Evolutionary conservation across 2,329 filamentous ascomycete species (phyloP).

Genomic region (Didymella glomerata): DNA sequence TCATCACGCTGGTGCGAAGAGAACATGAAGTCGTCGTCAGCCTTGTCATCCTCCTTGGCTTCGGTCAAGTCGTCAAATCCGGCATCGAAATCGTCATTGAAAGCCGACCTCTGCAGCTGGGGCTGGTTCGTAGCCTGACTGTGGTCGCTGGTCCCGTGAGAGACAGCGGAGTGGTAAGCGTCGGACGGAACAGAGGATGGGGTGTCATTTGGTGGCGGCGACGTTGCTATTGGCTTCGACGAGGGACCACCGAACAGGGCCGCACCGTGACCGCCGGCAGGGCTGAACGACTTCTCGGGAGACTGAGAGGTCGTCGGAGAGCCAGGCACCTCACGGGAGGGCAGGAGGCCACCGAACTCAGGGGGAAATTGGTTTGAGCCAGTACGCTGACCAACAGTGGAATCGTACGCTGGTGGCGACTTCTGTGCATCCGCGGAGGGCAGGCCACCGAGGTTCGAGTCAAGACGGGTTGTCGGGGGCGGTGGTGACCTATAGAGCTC

Average conservation of each 20-base stretch:
- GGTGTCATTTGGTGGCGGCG: conserved; percentile 51
- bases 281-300: conserved; percentile 50
- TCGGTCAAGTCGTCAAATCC: conserved; percentile 86
- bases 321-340: conserved; percentile 63
- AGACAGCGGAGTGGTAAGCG: conserved; percentile 53
- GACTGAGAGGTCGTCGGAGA: conserved; percentile 48
- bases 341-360: conserved; percentile 65
- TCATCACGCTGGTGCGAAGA: conserved; percentile 68
- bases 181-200: conserved; percentile 53
- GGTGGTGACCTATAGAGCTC: conserved; percentile 44
- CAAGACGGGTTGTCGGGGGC: conserved; percentile 47
- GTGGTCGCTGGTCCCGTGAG: conserved; percentile 47
- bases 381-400: conserved; percentile 50
- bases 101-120: conserved; percentile 61
- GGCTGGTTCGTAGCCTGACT: conserved; percentile 44
- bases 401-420: conserved; percentile 66
- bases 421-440: conserved; percentile 64
- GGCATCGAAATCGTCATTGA: conserved; percentile 77
- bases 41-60: conserved; percentile 76
- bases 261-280: conserved; percentile 51
- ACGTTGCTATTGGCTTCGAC: conserved; percentile 48
- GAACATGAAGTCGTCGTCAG: conserved; percentile 82
- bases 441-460: conserved; percentile 53
- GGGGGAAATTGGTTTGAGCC: conserved; percentile 60
- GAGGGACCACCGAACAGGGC: conserved; percentile 51